Evolutionary conservation across 768 basidiomycete species (phyloP).

Genomic region (Tricholoma matsutake): DNA sequence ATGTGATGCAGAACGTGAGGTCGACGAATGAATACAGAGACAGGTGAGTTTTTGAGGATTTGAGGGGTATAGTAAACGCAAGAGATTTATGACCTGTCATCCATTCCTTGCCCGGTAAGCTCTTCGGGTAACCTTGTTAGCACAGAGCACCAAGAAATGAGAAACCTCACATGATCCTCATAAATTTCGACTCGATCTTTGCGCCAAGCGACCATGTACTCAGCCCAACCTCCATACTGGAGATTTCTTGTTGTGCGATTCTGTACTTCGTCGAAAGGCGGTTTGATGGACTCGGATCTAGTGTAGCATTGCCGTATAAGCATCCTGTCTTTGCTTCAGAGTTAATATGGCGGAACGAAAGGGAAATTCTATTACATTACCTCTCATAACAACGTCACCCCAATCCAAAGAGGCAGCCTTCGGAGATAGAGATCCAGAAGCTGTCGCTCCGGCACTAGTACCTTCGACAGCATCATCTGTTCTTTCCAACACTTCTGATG

Average conservation of each 20-base stretch:
- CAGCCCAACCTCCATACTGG: constrained; percentile 66
- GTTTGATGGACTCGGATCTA: constrained; percentile 44
- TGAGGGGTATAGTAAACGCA: constrained; percentile 73
- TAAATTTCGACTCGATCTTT: constrained; percentile 79
- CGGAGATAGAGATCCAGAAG: constrained; percentile 12
- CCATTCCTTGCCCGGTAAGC: constrained; percentile 65
- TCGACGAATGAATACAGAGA: constrained; percentile 88
- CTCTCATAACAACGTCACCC: constrained; percentile 70
- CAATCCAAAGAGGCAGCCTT: constrained; percentile 24
- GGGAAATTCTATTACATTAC: constrained; percentile 34
- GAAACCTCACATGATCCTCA: constrained; percentile 65
- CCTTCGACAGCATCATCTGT: constrained; percentile 50
- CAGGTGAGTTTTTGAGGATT: constrained; percentile 57
- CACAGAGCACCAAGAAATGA: neutral
- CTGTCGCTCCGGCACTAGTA: constrained; percentile 62
- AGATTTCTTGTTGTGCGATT: constrained; percentile 64
- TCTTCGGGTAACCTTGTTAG: constrained; percentile 33
- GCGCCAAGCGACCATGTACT: constrained; percentile 87
- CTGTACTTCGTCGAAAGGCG: constrained; percentile 61
- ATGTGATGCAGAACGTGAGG: constrained; percentile 75
- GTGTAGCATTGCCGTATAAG: constrained; percentile 73
- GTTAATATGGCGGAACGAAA: neutral
- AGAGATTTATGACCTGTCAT: constrained; percentile 72
- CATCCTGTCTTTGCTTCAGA: constrained; percentile 70
- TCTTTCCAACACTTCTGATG: constrained; percentile 64